phyloP scores from a whole-genome alignment of 768 basidiomycete genomes.

The Candolleomyces eurysporus region DNA sequence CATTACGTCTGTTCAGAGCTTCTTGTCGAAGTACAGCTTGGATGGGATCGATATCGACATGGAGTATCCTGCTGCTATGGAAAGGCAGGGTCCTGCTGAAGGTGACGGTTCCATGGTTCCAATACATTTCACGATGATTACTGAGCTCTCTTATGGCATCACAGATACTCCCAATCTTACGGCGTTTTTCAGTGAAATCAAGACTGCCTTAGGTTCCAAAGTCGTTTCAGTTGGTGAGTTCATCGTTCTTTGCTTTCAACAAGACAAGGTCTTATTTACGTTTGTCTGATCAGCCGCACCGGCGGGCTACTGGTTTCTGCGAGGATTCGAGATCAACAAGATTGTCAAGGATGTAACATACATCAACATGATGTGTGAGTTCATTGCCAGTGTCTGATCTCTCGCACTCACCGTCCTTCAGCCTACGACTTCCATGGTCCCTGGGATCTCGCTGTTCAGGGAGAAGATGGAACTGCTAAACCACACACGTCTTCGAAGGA shows the following conservation, averaged over 20 bases:
- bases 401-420: background rate
- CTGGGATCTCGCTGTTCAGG: constrained; percentile 21
- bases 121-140: too few species aligned
- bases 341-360: constrained; percentile 15
- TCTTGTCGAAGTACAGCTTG: constrained; percentile 12
- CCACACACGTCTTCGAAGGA: constrained; percentile 21
- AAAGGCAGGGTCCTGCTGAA: constrained; percentile 16
- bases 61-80: constrained; percentile 20
- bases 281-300: constrained; percentile 9
- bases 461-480: constrained; percentile 19
- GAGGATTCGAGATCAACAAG: constrained; percentile 24
- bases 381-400: background rate
- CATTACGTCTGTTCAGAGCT: constrained; percentile 15
- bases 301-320: constrained; percentile 19
- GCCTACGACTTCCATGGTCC: constrained; percentile 22
- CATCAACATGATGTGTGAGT: constrained; percentile 21
- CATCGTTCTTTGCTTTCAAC: too few species aligned
- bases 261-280: background rate
- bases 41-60: constrained; percentile 24
- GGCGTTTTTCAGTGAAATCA: constrained; percentile 15
- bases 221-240: constrained; percentile 12
- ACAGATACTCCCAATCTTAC: constrained; percentile 21
- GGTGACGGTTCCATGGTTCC: background rate
- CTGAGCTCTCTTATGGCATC: too few species aligned
- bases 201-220: constrained; percentile 8